Conservation (phyloP, 2,329 filamentous ascomycete genomes). For the Neofusicoccum laricinum region DNA sequence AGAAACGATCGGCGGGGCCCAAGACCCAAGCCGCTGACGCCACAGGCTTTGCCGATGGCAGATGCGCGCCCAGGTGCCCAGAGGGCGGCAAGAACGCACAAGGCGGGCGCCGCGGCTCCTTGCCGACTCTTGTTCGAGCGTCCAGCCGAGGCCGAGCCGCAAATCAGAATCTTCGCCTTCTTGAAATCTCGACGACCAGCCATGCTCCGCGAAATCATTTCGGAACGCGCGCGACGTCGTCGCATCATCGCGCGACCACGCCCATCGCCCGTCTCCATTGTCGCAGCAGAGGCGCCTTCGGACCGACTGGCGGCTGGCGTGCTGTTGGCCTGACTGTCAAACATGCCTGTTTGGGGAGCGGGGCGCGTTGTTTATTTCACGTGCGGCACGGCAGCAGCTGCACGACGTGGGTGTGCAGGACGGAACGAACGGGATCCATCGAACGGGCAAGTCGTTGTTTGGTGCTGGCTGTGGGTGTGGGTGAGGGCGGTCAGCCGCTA, state of each 20-base stretch:
- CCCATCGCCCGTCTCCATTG: not conserved
- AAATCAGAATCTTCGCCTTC: not conserved
- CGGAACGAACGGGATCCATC: too few relatives aligned
- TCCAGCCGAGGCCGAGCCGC: not conserved
- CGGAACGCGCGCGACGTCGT: not conserved
- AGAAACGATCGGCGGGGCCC: constrained; percentile 5
- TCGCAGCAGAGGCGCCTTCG: not conserved
- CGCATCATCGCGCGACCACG: not conserved
- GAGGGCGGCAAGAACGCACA: not conserved
- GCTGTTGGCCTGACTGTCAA: constrained; percentile 9
- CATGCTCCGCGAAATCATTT: not conserved
- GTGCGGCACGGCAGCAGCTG: not conserved
- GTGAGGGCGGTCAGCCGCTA: not conserved
- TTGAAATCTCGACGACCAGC: not conserved
- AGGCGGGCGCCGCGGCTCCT: not conserved
- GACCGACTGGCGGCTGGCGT: not conserved
- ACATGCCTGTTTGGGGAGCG: not conserved
- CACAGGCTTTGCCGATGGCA: not conserved
- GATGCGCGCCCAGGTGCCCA: not conserved
- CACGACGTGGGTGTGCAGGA: not conserved
- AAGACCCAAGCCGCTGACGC: constrained; percentile 14
- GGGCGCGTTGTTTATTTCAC: constrained; percentile 3
- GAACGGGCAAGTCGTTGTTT: not conserved
- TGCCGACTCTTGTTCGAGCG: not conserved
- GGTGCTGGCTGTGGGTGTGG: not conserved